Evolutionary conservation across 208 protist genomes (phyloP).

Genomic region (Leishmania turanica): DNA sequence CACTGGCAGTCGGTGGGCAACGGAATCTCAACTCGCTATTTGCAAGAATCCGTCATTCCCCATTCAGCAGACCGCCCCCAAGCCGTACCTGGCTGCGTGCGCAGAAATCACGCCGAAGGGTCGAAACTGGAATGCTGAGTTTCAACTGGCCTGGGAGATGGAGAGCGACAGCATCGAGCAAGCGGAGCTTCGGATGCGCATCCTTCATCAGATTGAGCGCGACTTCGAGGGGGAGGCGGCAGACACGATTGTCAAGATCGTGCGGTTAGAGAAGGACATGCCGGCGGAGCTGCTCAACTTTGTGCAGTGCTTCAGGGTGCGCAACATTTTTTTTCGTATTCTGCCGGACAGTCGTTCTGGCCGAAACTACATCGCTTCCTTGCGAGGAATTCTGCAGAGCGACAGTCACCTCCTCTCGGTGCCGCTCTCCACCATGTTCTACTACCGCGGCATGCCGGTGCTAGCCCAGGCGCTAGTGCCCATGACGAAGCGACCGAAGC

Average conservation of each 20-base stretch:
- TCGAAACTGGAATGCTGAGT: constrained; percentile 85
- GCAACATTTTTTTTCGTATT: constrained; percentile 90
- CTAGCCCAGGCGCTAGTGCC: constrained; percentile 87
- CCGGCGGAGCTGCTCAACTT: constrained; percentile 73
- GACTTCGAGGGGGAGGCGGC: constrained; percentile 66
- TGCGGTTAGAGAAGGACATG: constrained; percentile 77
- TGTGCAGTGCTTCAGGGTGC: constrained; percentile 82
- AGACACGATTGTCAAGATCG: constrained; percentile 66
- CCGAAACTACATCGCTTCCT: constrained; percentile 79
- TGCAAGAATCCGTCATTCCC: constrained; percentile 69
- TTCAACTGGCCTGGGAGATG: constrained; percentile 85
- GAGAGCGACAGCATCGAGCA: constrained; percentile 56
- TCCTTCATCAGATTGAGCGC: constrained; percentile 47
- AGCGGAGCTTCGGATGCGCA: constrained; percentile 49
- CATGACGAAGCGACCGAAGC: constrained; percentile 56
- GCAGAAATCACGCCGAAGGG: constrained; percentile 54
- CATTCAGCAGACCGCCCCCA: constrained; percentile 77
- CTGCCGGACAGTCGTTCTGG: constrained; percentile 84
- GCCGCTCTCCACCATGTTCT: constrained; percentile 83
- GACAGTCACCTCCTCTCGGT: constrained; percentile 71
- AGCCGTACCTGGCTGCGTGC: constrained; percentile 66
- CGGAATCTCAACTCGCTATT: constrained; percentile 62
- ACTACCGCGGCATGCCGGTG: constrained; percentile 88
- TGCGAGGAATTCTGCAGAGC: constrained; percentile 80
- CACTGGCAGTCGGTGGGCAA: constrained; percentile 35